These are phyloP conservation scores for Phytophthora multivora DNA, from an alignment of 352 stramenopile species.

Conservation along the genomic window DNA sequence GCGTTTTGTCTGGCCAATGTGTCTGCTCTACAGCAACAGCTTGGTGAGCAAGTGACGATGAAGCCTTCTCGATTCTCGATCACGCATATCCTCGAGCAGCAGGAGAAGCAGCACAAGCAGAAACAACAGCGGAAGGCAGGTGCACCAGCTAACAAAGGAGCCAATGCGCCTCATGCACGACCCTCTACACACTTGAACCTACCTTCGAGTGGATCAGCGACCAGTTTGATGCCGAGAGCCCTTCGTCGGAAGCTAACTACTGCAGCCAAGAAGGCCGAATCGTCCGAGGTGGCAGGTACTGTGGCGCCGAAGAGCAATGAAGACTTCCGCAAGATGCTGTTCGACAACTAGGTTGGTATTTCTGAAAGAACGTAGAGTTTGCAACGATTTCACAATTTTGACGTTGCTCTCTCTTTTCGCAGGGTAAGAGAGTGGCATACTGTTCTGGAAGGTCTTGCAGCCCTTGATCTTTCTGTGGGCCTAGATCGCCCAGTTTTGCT, in stretches of 20 bases:
- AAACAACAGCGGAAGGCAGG: conserved; percentile 32
- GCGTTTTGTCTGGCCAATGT: conserved; percentile 36
- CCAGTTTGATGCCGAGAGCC: conserved; percentile 60
- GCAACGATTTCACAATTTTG: conserved; percentile 13
- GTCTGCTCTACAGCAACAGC: conserved; percentile 34
- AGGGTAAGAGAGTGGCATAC: conserved; percentile 27
- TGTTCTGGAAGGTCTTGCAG: conserved; percentile 13
- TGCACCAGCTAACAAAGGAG: conserved; percentile 7
- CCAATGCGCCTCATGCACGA: conserved; percentile 22
- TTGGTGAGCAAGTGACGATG: conserved; percentile 59
- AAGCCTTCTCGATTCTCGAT: conserved; percentile 71
- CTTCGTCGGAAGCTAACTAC: conserved; percentile 40
- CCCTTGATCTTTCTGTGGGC: no score
- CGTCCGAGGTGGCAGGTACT: background rate
- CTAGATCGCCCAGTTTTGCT: conserved; percentile 14
- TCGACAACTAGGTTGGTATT: conserved; percentile 46
- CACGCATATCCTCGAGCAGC: conserved; percentile 58
- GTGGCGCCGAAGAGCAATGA: conserved; percentile 67
- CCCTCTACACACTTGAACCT: conserved; percentile 39
- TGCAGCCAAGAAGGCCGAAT: conserved; percentile 2
- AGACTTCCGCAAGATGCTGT: conserved; percentile 71
- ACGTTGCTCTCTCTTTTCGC: conserved; percentile 9
- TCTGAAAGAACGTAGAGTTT: conserved; percentile 10
- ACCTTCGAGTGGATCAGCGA: conserved; percentile 21
- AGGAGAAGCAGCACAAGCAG: conserved; percentile 52